phyloP scores from a whole-genome alignment of 371 early-diverging fungal species.

The Syncephalastrum monosporum region DNA sequence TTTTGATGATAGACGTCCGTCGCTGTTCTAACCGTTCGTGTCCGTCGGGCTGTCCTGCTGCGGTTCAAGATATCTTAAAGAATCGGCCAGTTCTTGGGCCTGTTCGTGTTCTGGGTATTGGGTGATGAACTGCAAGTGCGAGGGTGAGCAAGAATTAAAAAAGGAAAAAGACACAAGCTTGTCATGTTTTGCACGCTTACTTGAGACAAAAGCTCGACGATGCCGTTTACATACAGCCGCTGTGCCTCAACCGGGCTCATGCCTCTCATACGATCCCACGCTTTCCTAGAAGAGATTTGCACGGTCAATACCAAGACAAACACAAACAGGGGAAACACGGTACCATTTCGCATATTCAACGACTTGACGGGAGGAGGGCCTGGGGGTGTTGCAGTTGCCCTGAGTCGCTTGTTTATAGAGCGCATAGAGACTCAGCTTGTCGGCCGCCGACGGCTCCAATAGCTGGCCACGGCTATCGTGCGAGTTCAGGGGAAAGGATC shows the following conservation, averaged over 20 bases:
- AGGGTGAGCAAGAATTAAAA: constrained; percentile 1
- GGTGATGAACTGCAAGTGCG: constrained; percentile 13
- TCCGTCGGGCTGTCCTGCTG: background rate
- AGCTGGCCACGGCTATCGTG: constrained; percentile 10
- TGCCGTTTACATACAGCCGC: constrained; percentile 25
- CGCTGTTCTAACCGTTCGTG: no score
- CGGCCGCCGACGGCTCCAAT: constrained; percentile 59
- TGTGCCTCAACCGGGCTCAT: constrained; percentile 35
- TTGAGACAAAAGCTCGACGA: constrained; percentile 25
- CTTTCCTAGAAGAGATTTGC: constrained; percentile 19
- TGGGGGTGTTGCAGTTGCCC: constrained; percentile 63
- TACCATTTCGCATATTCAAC: constrained; percentile 40
- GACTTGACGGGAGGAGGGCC: constrained; percentile 25
- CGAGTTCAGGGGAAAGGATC: constrained; percentile 18
- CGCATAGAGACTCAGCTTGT: constrained; percentile 70
- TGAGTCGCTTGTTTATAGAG: constrained; percentile 76
- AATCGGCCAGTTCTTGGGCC: constrained; percentile 8
- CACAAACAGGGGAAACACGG: background rate
- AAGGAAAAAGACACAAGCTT: background rate
- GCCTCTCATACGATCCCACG: constrained; percentile 35
- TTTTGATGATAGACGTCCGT: no score
- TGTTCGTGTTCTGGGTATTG: constrained; percentile 22
- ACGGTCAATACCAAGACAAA: background rate
- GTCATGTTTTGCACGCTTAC: constrained; percentile 9
- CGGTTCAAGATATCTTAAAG: constrained; percentile 15